phyloP scores from a whole-genome alignment of 2,329 filamentous ascomycete species.

The Drechslerella stenobrocha region DNA sequence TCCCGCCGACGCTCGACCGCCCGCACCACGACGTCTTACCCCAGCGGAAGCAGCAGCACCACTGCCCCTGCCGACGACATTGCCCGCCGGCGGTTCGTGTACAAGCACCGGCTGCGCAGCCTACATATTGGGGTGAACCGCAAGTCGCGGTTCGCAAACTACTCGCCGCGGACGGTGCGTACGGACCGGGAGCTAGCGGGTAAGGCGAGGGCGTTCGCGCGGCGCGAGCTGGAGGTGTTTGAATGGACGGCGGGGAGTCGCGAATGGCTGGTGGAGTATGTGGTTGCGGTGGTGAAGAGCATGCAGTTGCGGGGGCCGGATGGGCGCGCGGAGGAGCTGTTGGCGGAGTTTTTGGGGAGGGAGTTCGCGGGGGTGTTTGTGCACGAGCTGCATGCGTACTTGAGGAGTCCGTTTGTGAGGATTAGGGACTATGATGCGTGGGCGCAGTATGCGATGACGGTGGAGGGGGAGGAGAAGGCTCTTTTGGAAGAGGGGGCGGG shows the following conservation, averaged over 20 bases:
- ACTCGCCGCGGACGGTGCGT: constrained; percentile 70
- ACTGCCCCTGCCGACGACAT: constrained; percentile 56
- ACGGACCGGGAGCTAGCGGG: constrained; percentile 69
- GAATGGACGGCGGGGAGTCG: constrained; percentile 69
- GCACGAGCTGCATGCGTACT: constrained; percentile 80
- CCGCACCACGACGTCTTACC: neutral
- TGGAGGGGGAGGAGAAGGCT: constrained; percentile 16
- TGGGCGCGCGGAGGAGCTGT: constrained; percentile 76
- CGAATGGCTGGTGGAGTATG: constrained; percentile 84
- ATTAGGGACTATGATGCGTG: constrained; percentile 77
- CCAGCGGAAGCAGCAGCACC: constrained; percentile 2
- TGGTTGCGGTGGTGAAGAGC: constrained; percentile 78
- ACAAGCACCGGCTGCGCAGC: constrained; percentile 72
- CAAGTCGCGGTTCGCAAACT: constrained; percentile 72
- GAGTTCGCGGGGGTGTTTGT: constrained; percentile 74
- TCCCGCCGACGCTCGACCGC: constrained; percentile 1
- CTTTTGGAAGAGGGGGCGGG: no score
- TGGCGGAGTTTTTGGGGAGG: constrained; percentile 76
- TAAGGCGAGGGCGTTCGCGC: constrained; percentile 77
- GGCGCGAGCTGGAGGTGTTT: constrained; percentile 82
- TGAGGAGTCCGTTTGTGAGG: constrained; percentile 75
- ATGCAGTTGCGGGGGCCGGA: constrained; percentile 72
- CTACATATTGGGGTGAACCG: constrained; percentile 80
- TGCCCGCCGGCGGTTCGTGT: constrained; percentile 70
- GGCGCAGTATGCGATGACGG: constrained; percentile 73